Percentiles rank a stretch among this genome's conserved stretches.
These are phyloP conservation scores for Citrus trifoliata DNA, from an alignment of 345 rosid species.

Conservation along the genomic window DNA sequence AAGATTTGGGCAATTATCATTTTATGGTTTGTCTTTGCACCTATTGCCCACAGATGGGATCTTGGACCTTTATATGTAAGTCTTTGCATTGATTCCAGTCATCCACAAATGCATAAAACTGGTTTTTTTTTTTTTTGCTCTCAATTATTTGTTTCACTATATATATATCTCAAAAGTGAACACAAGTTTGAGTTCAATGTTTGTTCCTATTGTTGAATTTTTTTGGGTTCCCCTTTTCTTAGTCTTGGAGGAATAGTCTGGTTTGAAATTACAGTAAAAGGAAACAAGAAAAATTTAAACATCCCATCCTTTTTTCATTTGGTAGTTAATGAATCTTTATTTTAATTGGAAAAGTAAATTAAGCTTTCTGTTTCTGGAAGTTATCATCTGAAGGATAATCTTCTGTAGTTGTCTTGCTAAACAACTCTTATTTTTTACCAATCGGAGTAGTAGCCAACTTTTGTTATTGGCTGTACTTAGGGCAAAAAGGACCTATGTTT, in stretches of 20 bases:
- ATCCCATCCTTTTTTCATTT: neutral
- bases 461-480: neutral
- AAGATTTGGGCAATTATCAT: slow-evolving; percentile 58
- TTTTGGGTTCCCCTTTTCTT: neutral
- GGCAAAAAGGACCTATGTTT: neutral
- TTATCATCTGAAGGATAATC: neutral
- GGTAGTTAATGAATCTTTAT: neutral
- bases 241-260: neutral
- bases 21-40: slow-evolving; percentile 82
- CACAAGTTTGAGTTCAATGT: neutral
- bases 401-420: neutral
- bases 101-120: neutral
- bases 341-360: neutral
- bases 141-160: neutral
- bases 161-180: neutral
- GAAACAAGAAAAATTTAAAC: neutral
- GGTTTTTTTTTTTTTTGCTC: neutral
- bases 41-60: slow-evolving; percentile 75
- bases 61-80: slow-evolving; percentile 87
- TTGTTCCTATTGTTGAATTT: neutral
- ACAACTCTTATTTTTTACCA: neutral
- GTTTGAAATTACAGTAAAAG: neutral
- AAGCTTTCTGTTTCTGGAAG: neutral
- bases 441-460: neutral
- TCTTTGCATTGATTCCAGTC: slow-evolving; percentile 15